Percentiles rank a stretch among this genome's conserved stretches.
Evolutionary conservation across 2,329 filamentous ascomycete genomes (phyloP).

Genomic region (Clarireedia monteithiana): DNA sequence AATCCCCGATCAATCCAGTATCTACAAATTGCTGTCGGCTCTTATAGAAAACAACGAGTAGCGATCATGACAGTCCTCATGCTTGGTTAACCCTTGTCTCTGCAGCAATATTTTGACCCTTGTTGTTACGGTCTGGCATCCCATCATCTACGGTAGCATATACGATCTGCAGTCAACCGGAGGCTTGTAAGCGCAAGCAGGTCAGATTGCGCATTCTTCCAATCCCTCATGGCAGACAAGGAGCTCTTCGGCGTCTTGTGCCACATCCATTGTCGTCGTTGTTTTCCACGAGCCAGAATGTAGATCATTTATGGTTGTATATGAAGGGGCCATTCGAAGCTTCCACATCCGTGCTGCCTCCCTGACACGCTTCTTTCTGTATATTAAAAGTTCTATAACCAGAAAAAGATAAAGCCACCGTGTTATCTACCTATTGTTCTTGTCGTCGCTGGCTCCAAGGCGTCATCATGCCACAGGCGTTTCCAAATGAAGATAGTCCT

Average conservation of each 20-base stretch:
- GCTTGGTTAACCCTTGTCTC: neutral
- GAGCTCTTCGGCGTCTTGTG: neutral
- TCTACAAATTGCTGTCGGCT: no score
- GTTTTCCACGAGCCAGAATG: no score
- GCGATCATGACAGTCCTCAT: no score
- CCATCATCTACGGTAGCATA: neutral
- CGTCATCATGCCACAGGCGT: neutral
- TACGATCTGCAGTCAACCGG: neutral
- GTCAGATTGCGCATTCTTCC: neutral
- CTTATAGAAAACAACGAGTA: no score
- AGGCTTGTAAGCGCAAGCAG: conserved; percentile 1
- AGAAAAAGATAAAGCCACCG: no score
- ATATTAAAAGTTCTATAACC: no score
- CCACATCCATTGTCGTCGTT: neutral
- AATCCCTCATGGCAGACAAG: neutral
- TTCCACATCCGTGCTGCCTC: no score
- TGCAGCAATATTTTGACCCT: neutral
- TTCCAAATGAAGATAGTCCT: neutral
- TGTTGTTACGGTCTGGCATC: neutral
- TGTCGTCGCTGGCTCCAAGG: neutral
- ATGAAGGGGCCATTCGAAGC: neutral
- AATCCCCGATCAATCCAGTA: no score
- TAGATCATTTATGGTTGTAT: neutral
- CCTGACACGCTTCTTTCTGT: no score
- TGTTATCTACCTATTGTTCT: no score